Base-by-base conservation (phyloP, 805 yeast genomes). In the Metschnikowia vanudenii region DNA sequence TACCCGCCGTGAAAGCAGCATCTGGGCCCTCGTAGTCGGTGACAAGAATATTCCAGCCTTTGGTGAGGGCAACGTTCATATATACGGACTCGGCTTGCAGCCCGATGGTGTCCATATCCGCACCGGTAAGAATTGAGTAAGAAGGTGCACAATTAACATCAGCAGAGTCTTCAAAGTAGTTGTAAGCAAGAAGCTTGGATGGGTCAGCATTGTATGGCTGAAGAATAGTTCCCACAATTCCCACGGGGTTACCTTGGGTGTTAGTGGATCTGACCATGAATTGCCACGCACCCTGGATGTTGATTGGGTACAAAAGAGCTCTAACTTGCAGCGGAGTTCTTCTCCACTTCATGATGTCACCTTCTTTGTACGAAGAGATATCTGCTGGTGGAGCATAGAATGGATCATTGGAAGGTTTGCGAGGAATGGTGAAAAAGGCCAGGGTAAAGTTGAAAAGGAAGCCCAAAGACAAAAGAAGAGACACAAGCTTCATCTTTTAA, bases 1-100 rank as follows among this genome's bases (percentile, higher is more conserved):
- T 46, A 2, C 69, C 70, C 13, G 60, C 70, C 5, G 66, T 56
- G 45, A 63, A 70, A 1, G 66, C 61, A 1, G 64, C 55, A 17
- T 57, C 55, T 4, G 61, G 60, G 3, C 74, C 74, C 45, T 68
- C 68, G 42, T 67, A 65, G 49, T 68, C 73, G 0, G 73, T 65
- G 5, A 58, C 54, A 1, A 64, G 60, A 3, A 69, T 68, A 48
- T 55, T 62, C 56, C 63, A 69, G 9, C 74, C 75, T 24, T 60
- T 46, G 20, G 58, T 49, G 22, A 60, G 49, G 4, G 47, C 52
- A 1, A 50, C 38, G 29, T 50, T 42, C 41, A 55, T 38, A 18
- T 52, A 34, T 14, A 43, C 28, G 46, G 55, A 47, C 34, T 60
- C 62, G 9, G 47, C 30, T 39, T 59, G 60, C 3, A 53, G 13